Evolutionary conservation across 2,329 filamentous ascomycete genomes (phyloP).

Genomic region (Harringtonia aguacate): DNA sequence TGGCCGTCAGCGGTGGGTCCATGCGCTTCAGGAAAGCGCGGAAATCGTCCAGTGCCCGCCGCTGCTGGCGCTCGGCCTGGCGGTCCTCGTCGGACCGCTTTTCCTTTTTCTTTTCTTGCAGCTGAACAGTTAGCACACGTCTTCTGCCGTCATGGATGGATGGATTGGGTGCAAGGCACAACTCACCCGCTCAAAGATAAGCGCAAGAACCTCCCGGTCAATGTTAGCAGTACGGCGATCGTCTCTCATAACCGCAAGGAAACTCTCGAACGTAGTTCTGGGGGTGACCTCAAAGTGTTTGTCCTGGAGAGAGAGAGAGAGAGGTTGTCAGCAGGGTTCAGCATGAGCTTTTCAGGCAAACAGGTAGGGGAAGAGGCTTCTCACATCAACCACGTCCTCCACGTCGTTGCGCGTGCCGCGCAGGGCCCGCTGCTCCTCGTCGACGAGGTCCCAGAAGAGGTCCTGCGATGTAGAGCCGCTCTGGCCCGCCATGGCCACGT

Average conservation of each 20-base stretch:
- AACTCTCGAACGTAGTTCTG: conserved; percentile 82
- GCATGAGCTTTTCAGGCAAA: too few relatives aligned
- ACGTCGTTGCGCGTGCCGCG: conserved; percentile 74
- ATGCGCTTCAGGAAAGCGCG: conserved; percentile 81
- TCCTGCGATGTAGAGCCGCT: conserved; percentile 77
- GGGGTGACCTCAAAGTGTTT: conserved; percentile 83
- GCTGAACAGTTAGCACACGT: conserved; percentile 26
- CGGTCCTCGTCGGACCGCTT: conserved; percentile 79
- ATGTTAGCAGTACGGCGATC: conserved; percentile 84
- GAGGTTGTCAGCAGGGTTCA: too few relatives aligned
- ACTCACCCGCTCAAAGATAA: conserved; percentile 74
- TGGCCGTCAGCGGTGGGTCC: conserved; percentile 66
- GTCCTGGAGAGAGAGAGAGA: conserved; percentile 44
- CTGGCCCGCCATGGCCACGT: conserved; percentile 73
- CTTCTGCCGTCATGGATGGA: neutral
- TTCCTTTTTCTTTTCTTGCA: conserved; percentile 81
- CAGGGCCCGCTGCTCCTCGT: conserved; percentile 85
- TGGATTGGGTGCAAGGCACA: conserved; percentile 13
- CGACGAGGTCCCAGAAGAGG: conserved; percentile 90
- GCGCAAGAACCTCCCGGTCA: conserved; percentile 63
- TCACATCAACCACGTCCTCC: conserved; percentile 77
- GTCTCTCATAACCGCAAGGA: conserved; percentile 68
- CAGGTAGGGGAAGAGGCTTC: conserved; percentile 25
- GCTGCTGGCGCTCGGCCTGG: conserved; percentile 74
- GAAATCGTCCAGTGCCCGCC: conserved; percentile 72